Base-by-base conservation (phyloP, 106 monocot genomes). In the Dioscorea alata region DNA sequence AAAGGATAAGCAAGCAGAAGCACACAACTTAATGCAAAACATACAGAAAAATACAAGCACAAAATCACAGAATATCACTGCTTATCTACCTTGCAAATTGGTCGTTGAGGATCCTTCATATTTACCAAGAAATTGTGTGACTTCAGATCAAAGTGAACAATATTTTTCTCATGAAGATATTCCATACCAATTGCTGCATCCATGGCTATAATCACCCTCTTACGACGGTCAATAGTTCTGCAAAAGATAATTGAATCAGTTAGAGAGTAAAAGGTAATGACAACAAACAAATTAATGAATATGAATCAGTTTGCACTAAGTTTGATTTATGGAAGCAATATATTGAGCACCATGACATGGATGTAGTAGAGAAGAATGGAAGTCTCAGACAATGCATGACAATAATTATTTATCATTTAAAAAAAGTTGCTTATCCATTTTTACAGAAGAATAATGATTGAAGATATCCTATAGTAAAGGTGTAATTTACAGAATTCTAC, bases 171-270 rank as follows among this genome's bases (percentile, higher is more conserved):
- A 71, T 97, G 96, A 71, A 97, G 64, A 75, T 97, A 97, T 68
- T 97, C 96, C 96, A 97, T 97, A 8, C 97, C 97, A 75, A 87
- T 92, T 71, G 97, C 89, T 61, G 75, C 84, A 83, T 97, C 97
- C 97, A 92, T 92, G 17, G 97, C 92, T 76, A 97, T 73, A 33
- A 92, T 92, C 48, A 92, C 73, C 71, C 97, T 89, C 74, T 97
- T 97, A 8, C 97, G 83, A 4, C 97, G 88, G 77, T 97, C 97
- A 71, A 97, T 90, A 24, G 92, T 97, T 77, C 97, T 97, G 91
- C 34, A 23, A 60, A 60, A 1, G 23, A 60, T 18, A 16, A 54
- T 18, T 14, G 0, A 18, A 54, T 64, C 66, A 69, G 59, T 19
- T 54, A 54, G 66, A 21, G 33, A 70, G 23, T 8, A 4, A 21